A percentile compares a stretch with the other conserved stretches of the same genome.
These are phyloP conservation scores for Hsuehochloa calcarea DNA, from an alignment of 176 grass and related monocot genomes.

Conservation along the genomic window DNA sequence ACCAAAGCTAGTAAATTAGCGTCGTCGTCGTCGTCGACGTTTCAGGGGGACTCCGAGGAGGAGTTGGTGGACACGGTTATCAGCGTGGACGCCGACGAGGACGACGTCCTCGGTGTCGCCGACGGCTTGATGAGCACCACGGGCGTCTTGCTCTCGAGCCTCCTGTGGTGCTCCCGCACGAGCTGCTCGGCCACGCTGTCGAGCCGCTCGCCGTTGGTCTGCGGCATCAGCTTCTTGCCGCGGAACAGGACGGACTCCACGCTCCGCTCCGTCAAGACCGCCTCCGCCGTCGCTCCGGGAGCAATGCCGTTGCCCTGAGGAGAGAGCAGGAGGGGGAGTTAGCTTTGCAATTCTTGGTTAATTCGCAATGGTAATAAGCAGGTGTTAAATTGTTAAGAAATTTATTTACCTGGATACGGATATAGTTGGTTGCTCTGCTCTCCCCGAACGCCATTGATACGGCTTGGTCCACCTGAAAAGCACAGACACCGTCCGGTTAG, in stretches of 20 bases:
- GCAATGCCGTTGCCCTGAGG: constrained; percentile 59
- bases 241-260: constrained; percentile 74
- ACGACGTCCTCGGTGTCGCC: constrained; percentile 55
- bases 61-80: constrained; percentile 67
- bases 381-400: not conserved
- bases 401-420: constrained; percentile 63
- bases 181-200: constrained; percentile 60
- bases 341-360: not conserved
- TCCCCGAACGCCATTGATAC: constrained; percentile 80
- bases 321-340: not conserved
- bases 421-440: constrained; percentile 57
- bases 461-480: constrained; percentile 72
- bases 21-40: not conserved
- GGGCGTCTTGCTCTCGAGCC: constrained; percentile 52
- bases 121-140: constrained; percentile 58
- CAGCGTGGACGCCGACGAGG: constrained; percentile 63
- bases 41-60: constrained; percentile 60
- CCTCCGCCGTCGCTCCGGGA: constrained; percentile 37
- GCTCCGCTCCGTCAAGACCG: constrained; percentile 49
- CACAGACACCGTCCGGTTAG: not conserved
- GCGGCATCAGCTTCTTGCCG: constrained; percentile 58
- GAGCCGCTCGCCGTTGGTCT: constrained; percentile 71
- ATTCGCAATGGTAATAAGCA: not conserved
- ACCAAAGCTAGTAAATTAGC: constrained; percentile 30
- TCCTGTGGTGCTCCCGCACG: constrained; percentile 53